Evolutionary conservation across 192 early-diverging fungal genomes (phyloP), one percentile per base, ranked within the genome.

Genomic region (Backusella liffmaniae): DNA sequence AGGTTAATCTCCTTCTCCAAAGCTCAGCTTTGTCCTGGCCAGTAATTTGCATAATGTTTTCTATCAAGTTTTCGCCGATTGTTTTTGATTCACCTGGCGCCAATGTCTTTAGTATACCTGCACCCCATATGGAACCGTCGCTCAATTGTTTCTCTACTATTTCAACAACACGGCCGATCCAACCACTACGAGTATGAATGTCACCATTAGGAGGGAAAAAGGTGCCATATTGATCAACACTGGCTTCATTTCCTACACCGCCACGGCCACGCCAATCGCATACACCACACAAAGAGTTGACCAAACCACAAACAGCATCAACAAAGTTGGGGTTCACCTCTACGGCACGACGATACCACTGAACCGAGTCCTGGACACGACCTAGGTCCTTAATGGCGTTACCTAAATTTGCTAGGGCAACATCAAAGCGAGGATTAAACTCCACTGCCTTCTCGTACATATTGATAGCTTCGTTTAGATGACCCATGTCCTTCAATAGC

Each of bases 381-480:
- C 96, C 95, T 76, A 95, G 86, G 78, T 97, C 96, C 81, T 97
- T 97, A 81, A 93, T 90, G 1, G 96, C 95, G 72, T 97, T 97
- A 26, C 95, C 96, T 30, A 97, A 86, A 73, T 97, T 97, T 53
- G 96, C 96, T 35, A 96, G 85, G 4, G 96, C 96, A 62, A 97
- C 95, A 76, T 95, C 95, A 70, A 97, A 97, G 18, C 90, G 88
- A 67, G 94, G 92, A 79, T 95, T 94, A 53, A 87, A 90, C 72
- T 93, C 88, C 7, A 97, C 95, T 0, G 96, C 96, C 76, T 90
- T 90, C 70, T 96, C 90, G 82, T 97, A 97, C 92, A 96, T 96
- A 5, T 84, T 77, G 32, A 97, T 90, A 1, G 94, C 95, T 70
- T 96, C 94, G 36, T 87, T 84, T 72, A 96, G 84, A 59, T 94